Evolutionary conservation across 2,329 filamentous ascomycete genomes (phyloP), one percentile per base, ranked within the genome.

Genomic region (Sphaceloma murrayae): DNA sequence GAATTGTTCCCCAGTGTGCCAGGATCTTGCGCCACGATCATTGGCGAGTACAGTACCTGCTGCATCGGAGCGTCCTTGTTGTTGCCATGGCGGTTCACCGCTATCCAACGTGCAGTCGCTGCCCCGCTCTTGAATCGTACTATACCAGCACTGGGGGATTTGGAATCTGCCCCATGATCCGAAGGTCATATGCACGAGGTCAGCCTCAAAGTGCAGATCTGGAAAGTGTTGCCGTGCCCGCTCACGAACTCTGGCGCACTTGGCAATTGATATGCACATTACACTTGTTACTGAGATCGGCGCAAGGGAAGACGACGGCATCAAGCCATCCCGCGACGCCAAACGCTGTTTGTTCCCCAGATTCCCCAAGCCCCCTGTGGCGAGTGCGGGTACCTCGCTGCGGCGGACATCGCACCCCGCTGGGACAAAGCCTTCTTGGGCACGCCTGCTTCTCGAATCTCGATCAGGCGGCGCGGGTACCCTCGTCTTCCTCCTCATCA

Each of bases 271-370:
- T 40, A 29, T 27, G 24, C 36, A 19, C 22, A 40, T 18, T 40
- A 40, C 18, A 40, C 13, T 38, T 14, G 27, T 38, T 30, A 30
- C 24, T 26, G 19, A 27, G 36, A 40, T 40, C 36, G 24, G 16
- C 36, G 36, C 24, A 27, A 27, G 24, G 24, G 7, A 27, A 27
- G 11, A 6, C 30, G 36, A 26, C 36, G 24, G 7, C 24, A 27
- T 29, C 22, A 29, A 19, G 36, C 36, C 36, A n/a, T n/a, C n/a
- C n/a, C n/a, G n/a, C n/a, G n/a, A 10, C 19, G 26, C 36, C 36
- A 22, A 19, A 30, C n/a, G n/a, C n/a, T n/a, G 36, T 16, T 26
- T 26, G 27, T 19, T 24, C 36, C 24, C 24, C 24, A 27, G 24
- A 27, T 27, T 27, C n/a, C n/a, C n/a, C n/a, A n/a, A n/a, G n/a